These are phyloP conservation scores for Neospermospora avenae DNA, from an alignment of 2,329 filamentous ascomycete species.

Conservation along the genomic window DNA sequence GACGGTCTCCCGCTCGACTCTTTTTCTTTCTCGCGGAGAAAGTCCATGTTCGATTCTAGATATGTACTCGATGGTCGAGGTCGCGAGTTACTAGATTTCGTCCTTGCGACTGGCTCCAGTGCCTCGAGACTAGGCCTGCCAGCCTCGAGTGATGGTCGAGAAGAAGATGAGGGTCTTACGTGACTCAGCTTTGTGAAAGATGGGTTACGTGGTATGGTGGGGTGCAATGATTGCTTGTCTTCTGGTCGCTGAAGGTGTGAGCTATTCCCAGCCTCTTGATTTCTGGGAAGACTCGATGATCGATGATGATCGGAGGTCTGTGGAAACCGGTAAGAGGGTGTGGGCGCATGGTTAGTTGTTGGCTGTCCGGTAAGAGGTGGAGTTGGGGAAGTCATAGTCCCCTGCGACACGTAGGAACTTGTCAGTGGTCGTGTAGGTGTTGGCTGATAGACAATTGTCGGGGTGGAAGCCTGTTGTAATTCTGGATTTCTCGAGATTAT, in stretches of 20 bases:
- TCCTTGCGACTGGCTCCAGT: slow-evolving; percentile 56
- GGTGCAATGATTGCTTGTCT: slow-evolving; percentile 22
- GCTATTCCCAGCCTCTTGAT: slow-evolving; percentile 22
- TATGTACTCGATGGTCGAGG: slow-evolving; percentile 78
- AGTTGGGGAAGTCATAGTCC: slow-evolving; percentile 73
- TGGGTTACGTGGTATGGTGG: slow-evolving; percentile 25
- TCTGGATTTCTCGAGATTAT: slow-evolving; percentile 63
- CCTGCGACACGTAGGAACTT: slow-evolving; percentile 55
- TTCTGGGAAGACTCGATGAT: slow-evolving; percentile 47
- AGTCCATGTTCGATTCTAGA: slow-evolving; percentile 78
- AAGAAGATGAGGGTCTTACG: slow-evolving; percentile 46
- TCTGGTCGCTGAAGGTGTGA: slow-evolving; percentile 24
- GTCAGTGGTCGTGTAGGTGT: slow-evolving; percentile 42
- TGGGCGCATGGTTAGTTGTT: slow-evolving; percentile 24
- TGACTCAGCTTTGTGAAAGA: slow-evolving; percentile 38
- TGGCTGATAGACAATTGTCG: slow-evolving; percentile 30
- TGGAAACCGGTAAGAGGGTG: slow-evolving; percentile 30
- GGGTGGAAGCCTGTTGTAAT: slow-evolving; percentile 49
- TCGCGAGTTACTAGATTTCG: slow-evolving; percentile 63
- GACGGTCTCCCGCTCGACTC: slow-evolving; percentile 47
- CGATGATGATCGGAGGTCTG: slow-evolving; percentile 41
- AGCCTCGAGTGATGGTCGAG: slow-evolving; percentile 68
- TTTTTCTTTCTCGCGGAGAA: slow-evolving; percentile 74
- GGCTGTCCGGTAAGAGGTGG: slow-evolving; percentile 36
- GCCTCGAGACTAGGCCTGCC: slow-evolving; percentile 63